Base-by-base conservation (phyloP, 345 rosid species). In the Erucastrum elatum region DNA sequence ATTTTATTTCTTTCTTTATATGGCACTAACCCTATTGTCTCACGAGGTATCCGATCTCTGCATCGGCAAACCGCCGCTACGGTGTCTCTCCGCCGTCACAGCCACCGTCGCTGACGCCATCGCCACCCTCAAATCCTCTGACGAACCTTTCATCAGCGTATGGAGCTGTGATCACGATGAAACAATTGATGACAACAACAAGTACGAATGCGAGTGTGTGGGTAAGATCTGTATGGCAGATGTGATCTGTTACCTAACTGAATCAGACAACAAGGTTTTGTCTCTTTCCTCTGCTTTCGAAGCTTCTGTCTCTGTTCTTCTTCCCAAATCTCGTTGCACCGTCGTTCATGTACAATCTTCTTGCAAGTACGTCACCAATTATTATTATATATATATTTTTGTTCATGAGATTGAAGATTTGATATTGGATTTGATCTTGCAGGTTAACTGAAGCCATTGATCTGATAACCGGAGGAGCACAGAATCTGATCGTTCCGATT, bases 211-310 rank as follows among this genome's bases (percentile, higher is more conserved):
- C 75, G 71, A 79, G 74, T 95, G 99, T 71, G 81, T 93, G 8
- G 99, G 98, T 31, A 95, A 93, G 82, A 85, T 95, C 58, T 91
- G 85, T 79, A 89, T 91, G 90, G 98, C 89, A 12, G 97, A 95
- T 83, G 91, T 95, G 49, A 90, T 95, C 41, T 90, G 94, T 75
- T 90, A 88, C 78, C 85, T 95, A 13, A 89, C 87, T 59, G 81
- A 80, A 61, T 91, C 84, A 11, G 89, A 87, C 13, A 86, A 13
- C 12, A 77, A 79, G 49, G 74, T 87, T 72, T 60, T 59, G 74
- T 86, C 89, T 11, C 91, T 91, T 74, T 81, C 84, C 26, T 73
- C 77, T 62, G 96, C 96, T 6, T 77, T 89, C 29, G 76, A 88
- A 9, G 75, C 84, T 2, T 85, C 96, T 37, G 87, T 95, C 80